phyloP scores from a whole-genome alignment of 2,329 filamentous ascomycete genomes.

The Pleurostoma richardsiae region DNA sequence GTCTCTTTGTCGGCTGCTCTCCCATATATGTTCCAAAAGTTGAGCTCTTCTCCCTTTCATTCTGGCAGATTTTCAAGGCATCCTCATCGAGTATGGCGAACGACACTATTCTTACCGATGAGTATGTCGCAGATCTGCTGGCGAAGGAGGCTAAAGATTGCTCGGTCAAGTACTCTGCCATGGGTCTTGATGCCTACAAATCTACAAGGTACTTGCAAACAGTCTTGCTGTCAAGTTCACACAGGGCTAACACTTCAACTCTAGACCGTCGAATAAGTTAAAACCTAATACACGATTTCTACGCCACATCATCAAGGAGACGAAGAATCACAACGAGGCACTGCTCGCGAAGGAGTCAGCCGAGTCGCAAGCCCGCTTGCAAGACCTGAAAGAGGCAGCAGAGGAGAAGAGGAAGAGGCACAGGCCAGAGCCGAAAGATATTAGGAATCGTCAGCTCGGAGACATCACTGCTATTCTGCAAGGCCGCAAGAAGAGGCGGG shows the following conservation, averaged over 20 bases:
- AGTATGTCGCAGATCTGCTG: constrained; percentile 76
- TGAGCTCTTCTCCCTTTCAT: too few species aligned
- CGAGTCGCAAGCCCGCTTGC: constrained; percentile 69
- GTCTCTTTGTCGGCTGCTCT: too few species aligned
- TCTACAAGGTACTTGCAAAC: constrained; percentile 31
- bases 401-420: constrained; percentile 36
- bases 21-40: too few species aligned
- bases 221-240: constrained; percentile 10
- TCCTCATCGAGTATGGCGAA: constrained; percentile 27
- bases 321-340: constrained; percentile 82
- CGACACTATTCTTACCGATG: constrained; percentile 60
- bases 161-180: constrained; percentile 67
- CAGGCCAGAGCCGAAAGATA: constrained; percentile 43
- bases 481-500: constrained; percentile 28
- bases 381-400: constrained; percentile 48
- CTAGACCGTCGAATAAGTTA: constrained; percentile 61
- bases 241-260: constrained; percentile 2
- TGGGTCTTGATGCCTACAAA: constrained; percentile 66
- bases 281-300: constrained; percentile 93
- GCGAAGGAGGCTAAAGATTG: constrained; percentile 72
- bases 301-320: constrained; percentile 81
- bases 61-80: too few species aligned
- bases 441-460: constrained; percentile 53
- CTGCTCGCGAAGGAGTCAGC: constrained; percentile 78
- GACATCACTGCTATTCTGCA: constrained; percentile 55